Conservation (phyloP, 2,329 filamentous ascomycete genomes). For the Trichoderma sp. region DNA sequence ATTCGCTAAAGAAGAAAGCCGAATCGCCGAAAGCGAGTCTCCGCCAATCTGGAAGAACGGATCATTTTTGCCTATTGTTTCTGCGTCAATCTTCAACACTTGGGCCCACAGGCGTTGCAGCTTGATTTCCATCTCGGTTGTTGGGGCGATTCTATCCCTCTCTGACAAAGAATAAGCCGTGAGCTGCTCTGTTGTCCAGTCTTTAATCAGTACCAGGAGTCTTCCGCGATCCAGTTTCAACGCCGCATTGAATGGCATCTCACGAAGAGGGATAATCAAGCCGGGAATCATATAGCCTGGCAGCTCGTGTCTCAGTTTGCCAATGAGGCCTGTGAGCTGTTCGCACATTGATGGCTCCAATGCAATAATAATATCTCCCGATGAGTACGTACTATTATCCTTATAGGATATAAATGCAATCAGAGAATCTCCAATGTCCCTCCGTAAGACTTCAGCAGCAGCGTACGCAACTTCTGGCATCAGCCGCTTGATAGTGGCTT, state of each 20-base stretch:
- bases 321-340: background rate
- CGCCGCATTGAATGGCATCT: constrained; percentile 28
- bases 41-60: constrained; percentile 49
- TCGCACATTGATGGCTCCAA: background rate
- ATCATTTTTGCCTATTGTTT: constrained; percentile 27
- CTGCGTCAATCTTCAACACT: background rate
- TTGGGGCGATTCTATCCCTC: constrained; percentile 26
- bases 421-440: background rate
- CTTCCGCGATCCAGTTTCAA: constrained; percentile 30
- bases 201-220: background rate
- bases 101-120: constrained; percentile 16
- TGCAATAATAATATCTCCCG: background rate
- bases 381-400: background rate
- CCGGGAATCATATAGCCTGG: constrained; percentile 45
- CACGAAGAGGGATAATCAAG: constrained; percentile 36
- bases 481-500: constrained; percentile 24
- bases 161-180: background rate
- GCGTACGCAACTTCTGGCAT: background rate
- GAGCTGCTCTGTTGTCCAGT: constrained; percentile 15
- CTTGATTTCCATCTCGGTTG: constrained; percentile 12
- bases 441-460: background rate
- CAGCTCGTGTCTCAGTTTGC: background rate
- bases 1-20: constrained; percentile 16
- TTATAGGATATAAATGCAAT: constrained; percentile 15
- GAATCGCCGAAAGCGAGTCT: constrained; percentile 43